Base-by-base conservation (phyloP, 352 stramenopile species). In the Phytophthora hibernalis region DNA sequence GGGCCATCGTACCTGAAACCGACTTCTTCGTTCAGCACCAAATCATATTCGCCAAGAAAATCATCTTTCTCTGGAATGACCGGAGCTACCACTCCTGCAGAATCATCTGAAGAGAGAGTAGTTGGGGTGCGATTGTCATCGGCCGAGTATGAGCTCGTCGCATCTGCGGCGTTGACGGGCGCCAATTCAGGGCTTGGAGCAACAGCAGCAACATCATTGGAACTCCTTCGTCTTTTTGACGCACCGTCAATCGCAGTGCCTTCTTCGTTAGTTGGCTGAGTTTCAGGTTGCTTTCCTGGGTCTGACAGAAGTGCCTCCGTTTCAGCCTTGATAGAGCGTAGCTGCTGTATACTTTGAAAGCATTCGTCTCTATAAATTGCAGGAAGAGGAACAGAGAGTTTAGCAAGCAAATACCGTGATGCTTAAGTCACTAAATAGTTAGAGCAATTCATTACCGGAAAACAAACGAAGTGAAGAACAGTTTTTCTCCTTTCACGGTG, bases 391-490 rank as follows among this genome's bases (percentile, higher is more conserved):
- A 3, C 15, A 44, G n/a, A 21, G 15, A 22, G 22, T 12, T 21
- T 44, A 58, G 48, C 13, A 35, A 58, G 48, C 13, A 35, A 43
- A 30, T 44, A 44, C 31, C 18, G 10, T 48, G 42, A 10, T 16
- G 18, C 42, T 28, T 2, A 3, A 21, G 10, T 15, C 13, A 28
- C 30, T 6, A 61, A 38, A 31, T 51, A 21, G 9, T 10, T n/a
- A 20, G 16, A 44, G n/a, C 38, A 21, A 22, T 44, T 21, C n/a
- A 64, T 56, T 76, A 94, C 87, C 88, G 74, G 61, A 91, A 96
- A 0, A 96, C 77, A 65, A 93, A 95, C 11, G 88, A 96, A 28
- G 88, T 76, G 63, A 96, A 91, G 54, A 96, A 96, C 0, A 87
- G 68, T 18, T 85, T 88, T 11, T 92, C 82, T 43, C 82, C 80